A percentile compares a stretch with the other conserved stretches of the same genome.
These are phyloP conservation scores for Debaryomycetaceae sp. DNA, from an alignment of 1,139 yeast species.

Conservation along the genomic window DNA sequence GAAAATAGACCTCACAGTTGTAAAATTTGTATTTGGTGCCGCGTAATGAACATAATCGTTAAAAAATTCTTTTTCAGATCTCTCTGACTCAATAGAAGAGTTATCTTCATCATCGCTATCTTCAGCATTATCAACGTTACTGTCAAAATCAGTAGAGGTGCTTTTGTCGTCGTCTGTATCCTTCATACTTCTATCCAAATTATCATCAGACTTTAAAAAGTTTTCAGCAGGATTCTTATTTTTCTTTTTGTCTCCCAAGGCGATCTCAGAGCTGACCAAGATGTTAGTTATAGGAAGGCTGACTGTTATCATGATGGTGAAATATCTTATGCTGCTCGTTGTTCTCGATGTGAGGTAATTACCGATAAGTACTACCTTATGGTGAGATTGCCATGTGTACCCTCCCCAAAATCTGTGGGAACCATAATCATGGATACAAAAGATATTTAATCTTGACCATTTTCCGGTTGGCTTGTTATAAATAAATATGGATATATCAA, in stretches of 20 bases:
- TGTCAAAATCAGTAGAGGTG: slow-evolving; percentile 8
- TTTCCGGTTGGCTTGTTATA: slow-evolving; percentile 60
- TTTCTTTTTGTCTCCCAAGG: slow-evolving; percentile 22
- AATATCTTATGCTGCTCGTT: slow-evolving; percentile 55
- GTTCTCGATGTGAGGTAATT: slow-evolving; percentile 45
- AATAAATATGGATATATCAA: slow-evolving; percentile 54
- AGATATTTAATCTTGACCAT: slow-evolving; percentile 61
- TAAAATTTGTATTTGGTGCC: slow-evolving; percentile 65
- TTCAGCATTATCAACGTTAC: not conserved
- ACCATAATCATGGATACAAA: slow-evolving; percentile 54
- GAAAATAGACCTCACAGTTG: slow-evolving; percentile 64
- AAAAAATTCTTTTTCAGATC: slow-evolving; percentile 40
- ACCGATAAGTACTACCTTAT: slow-evolving; percentile 59
- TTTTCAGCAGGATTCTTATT: slow-evolving; percentile 13
- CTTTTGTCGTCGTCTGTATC: slow-evolving; percentile 19
- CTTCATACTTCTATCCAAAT: slow-evolving; percentile 12
- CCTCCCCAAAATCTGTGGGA: slow-evolving; percentile 66
- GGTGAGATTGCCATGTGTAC: slow-evolving; percentile 74
- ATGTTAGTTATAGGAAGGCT: slow-evolving; percentile 65
- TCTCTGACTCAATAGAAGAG: not conserved
- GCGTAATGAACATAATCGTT: slow-evolving; percentile 74
- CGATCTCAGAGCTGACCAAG: slow-evolving; percentile 44
- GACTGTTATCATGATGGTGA: slow-evolving; percentile 56
- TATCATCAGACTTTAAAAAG: slow-evolving; percentile 15
- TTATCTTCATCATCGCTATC: not conserved